These are phyloP conservation scores for Xylariaceae sp. DNA, from an alignment of 2,329 filamentous ascomycete genomes.

Conservation along the genomic window DNA sequence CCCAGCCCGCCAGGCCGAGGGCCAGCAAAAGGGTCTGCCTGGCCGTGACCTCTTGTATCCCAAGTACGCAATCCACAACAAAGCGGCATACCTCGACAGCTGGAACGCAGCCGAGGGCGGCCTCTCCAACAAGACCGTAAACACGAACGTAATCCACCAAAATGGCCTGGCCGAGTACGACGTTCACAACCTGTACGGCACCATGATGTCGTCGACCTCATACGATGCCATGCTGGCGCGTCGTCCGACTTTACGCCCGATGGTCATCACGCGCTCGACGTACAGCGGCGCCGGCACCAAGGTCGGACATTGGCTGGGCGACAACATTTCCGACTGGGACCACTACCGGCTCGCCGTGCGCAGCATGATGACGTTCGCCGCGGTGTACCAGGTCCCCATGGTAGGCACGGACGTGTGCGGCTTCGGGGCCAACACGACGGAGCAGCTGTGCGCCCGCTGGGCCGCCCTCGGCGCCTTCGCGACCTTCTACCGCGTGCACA, in stretches of 20 bases:
- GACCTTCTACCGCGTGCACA: conserved; percentile 80
- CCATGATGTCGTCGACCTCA: conserved; percentile 74
- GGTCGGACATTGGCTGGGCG: conserved; percentile 66
- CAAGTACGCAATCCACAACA: conserved; percentile 69
- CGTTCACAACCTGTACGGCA: conserved; percentile 78
- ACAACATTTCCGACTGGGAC: conserved; percentile 63
- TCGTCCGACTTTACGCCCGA: conserved; percentile 66
- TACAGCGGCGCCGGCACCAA: conserved; percentile 74
- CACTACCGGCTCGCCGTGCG: conserved; percentile 65
- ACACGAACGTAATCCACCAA: conserved; percentile 70
- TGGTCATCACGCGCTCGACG: conserved; percentile 78
- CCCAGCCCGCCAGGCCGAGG: conserved; percentile 33
- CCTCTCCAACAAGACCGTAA: conserved; percentile 64
- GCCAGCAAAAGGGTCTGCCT: conserved; percentile 62
- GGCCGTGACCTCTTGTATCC: conserved; percentile 68
- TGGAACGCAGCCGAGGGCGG: conserved; percentile 52
- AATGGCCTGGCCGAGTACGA: conserved; percentile 74
- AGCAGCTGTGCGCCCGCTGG: conserved; percentile 78
- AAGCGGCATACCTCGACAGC: conserved; percentile 52
- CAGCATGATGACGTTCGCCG: conserved; percentile 64
- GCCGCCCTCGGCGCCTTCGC: conserved; percentile 73
- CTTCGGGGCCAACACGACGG: conserved; percentile 69
- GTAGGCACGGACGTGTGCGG: conserved; percentile 79
- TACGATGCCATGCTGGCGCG: conserved; percentile 69
- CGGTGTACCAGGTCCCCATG: conserved; percentile 73